phyloP scores from a whole-genome alignment of 768 basidiomycete genomes.

The Lentinula boryana region DNA sequence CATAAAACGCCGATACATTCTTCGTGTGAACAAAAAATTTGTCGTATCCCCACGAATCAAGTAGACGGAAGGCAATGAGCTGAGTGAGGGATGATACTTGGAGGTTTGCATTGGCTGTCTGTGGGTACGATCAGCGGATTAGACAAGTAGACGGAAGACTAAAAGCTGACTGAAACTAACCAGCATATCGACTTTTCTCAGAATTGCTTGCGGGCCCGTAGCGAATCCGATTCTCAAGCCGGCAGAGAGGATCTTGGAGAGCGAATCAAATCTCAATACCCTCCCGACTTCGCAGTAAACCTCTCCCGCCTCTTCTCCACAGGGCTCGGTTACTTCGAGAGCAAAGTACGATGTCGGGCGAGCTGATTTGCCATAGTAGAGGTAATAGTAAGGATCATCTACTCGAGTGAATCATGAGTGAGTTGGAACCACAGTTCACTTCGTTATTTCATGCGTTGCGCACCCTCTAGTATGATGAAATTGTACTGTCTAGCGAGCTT shows the following conservation, averaged over 20 bases:
- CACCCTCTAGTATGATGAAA: conserved; percentile 83
- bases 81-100: conserved; percentile 64
- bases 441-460: conserved; percentile 7
- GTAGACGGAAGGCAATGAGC: conserved; percentile 49
- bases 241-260: conserved; percentile 77
- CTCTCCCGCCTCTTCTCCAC: conserved; percentile 13
- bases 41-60: conserved; percentile 69
- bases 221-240: conserved; percentile 81
- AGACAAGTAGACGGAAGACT: neutral
- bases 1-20: conserved; percentile 69
- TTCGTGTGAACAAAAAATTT: conserved; percentile 68
- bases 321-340: conserved; percentile 59
- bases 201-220: conserved; percentile 63
- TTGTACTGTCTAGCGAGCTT: conserved; percentile 65
- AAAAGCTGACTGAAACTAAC: conserved; percentile 32
- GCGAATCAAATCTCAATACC: conserved; percentile 84
- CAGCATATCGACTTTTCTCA: conserved; percentile 66
- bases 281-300: conserved; percentile 50
- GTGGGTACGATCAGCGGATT: conserved; percentile 9
- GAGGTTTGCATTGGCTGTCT: conserved; percentile 66
- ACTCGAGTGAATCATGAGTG: neutral
- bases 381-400: conserved; percentile 79
- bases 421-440: no score
- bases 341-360: conserved; percentile 77
- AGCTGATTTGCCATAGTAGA: conserved; percentile 65